Evolutionary conservation across 2,329 filamentous ascomycete species (phyloP).

Genomic region (Zymoseptoria tritici): DNA sequence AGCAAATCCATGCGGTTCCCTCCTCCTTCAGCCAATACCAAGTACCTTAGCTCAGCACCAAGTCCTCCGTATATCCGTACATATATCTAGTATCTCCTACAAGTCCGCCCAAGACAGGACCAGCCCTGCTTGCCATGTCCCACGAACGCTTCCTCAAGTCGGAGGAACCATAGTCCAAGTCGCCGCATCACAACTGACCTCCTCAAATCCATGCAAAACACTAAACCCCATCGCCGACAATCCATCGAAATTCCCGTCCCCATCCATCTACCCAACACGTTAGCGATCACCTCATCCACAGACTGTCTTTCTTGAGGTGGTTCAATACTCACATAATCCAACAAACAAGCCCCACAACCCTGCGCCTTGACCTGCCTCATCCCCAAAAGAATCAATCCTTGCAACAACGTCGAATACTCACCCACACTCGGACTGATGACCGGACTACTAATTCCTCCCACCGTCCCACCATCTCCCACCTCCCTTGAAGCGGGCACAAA

Average conservation of each 20-base stretch:
- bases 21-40: too few relatives aligned
- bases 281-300: conserved; percentile 11
- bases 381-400: conserved; percentile 72
- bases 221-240: conserved; percentile 74
- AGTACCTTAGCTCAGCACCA: too few relatives aligned
- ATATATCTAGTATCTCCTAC: too few relatives aligned
- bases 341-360: conserved; percentile 62
- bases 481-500: conserved; percentile 63
- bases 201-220: conserved; percentile 71
- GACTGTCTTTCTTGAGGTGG: background rate
- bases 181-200: conserved; percentile 62
- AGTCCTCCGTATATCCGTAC: too few relatives aligned
- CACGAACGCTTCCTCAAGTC: background rate
- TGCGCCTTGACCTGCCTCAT: conserved; percentile 75
- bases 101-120: too few relatives aligned
- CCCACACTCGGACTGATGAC: conserved; percentile 62
- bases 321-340: conserved; percentile 65
- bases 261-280: conserved; percentile 51
- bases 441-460: conserved; percentile 73
- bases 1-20: too few relatives aligned
- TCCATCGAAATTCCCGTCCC: conserved; percentile 65
- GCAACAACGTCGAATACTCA: conserved; percentile 64
- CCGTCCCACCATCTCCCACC: conserved; percentile 40
- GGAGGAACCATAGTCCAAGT: conserved; percentile 44
- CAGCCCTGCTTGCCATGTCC: background rate